These are phyloP conservation scores for Calendula officinalis DNA, from an alignment of 129 eudicot genomes.

Conservation along the genomic window DNA sequence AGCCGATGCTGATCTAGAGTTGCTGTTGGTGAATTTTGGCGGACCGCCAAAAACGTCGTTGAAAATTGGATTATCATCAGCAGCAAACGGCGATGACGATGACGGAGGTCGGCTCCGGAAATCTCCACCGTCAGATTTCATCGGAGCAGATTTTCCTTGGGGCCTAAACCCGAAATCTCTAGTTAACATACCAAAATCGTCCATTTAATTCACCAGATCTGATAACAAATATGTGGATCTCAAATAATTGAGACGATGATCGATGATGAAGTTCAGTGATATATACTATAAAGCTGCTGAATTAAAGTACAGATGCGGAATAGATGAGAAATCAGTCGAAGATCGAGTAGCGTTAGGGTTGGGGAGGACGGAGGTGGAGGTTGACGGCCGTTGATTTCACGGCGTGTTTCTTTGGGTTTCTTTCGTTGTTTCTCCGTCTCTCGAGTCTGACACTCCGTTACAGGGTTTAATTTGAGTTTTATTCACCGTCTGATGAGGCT, in stretches of 20 bases:
- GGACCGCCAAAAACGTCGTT: constrained; percentile 68
- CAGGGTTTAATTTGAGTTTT: constrained; percentile 31
- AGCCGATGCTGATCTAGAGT: constrained; percentile 28
- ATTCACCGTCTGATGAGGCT: constrained; percentile 9
- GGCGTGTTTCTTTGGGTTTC: constrained; percentile 1
- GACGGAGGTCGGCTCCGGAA: constrained; percentile 33
- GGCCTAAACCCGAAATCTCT: constrained; percentile 75
- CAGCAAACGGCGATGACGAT: constrained; percentile 22
- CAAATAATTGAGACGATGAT: constrained; percentile 13
- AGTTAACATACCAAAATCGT: constrained; percentile 70
- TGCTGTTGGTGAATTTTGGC: constrained; percentile 41
- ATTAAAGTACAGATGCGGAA: neutral
- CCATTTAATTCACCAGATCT: constrained; percentile 63
- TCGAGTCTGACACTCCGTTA: constrained; percentile 19
- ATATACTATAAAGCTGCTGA: neutral
- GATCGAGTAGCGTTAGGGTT: constrained; percentile 26
- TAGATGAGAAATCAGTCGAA: constrained; percentile 14
- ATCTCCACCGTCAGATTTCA: constrained; percentile 49
- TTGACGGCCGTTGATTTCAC: constrained; percentile 40
- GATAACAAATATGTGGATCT: constrained; percentile 28
- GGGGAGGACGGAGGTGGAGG: constrained; percentile 22
- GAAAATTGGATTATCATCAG: constrained; percentile 39
- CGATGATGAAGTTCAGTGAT: constrained; percentile 23
- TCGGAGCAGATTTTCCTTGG: constrained; percentile 88
- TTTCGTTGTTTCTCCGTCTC: constrained; percentile 11